Evolutionary conservation across 768 basidiomycete genomes (phyloP).

Genomic region (Clitopilus passeckerianus): DNA sequence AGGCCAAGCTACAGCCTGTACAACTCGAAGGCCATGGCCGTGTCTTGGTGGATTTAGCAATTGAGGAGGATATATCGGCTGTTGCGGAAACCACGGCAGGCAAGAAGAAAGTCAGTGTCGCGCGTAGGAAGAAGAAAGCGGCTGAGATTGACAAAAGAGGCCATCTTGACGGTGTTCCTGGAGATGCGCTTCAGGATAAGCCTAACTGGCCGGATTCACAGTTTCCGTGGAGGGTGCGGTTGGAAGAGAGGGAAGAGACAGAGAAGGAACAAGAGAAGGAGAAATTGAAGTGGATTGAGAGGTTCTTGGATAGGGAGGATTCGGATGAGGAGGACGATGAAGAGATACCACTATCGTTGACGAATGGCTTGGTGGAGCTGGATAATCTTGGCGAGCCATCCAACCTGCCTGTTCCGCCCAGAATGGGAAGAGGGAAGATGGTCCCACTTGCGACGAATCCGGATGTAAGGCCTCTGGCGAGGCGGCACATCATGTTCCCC

Average conservation of each 20-base stretch:
- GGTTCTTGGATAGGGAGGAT: slow-evolving; percentile 63
- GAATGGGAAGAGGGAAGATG: slow-evolving; percentile 55
- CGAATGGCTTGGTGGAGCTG: slow-evolving; percentile 10
- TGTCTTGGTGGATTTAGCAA: slow-evolving; percentile 56
- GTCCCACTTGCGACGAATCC: slow-evolving; percentile 46
- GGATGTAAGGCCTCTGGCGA: slow-evolving; percentile 14
- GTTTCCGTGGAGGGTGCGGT: slow-evolving; percentile 73
- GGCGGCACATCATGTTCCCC: slow-evolving; percentile 35
- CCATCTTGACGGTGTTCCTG: slow-evolving; percentile 13
- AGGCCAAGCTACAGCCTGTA: slow-evolving; percentile 50
- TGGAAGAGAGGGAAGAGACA: slow-evolving; percentile 47
- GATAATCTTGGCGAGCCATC: not conserved
- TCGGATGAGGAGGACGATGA: slow-evolving; percentile 54
- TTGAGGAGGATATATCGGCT: slow-evolving; percentile 28
- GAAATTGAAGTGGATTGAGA: slow-evolving; percentile 59
- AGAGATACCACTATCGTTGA: slow-evolving; percentile 12
- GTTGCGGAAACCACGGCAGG: slow-evolving; percentile 24
- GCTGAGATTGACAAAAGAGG: slow-evolving; percentile 22
- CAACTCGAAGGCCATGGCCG: slow-evolving; percentile 67
- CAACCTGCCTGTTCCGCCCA: slow-evolving; percentile 14
- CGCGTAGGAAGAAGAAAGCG: slow-evolving; percentile 48
- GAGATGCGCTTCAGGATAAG: slow-evolving; percentile 32
- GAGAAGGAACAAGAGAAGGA: slow-evolving; percentile 54
- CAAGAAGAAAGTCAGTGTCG: slow-evolving; percentile 33
- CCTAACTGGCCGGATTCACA: slow-evolving; percentile 78